Conservation (phyloP, 1,284 basidiomycete species). For the Taiwanofungus camphoratus region DNA sequence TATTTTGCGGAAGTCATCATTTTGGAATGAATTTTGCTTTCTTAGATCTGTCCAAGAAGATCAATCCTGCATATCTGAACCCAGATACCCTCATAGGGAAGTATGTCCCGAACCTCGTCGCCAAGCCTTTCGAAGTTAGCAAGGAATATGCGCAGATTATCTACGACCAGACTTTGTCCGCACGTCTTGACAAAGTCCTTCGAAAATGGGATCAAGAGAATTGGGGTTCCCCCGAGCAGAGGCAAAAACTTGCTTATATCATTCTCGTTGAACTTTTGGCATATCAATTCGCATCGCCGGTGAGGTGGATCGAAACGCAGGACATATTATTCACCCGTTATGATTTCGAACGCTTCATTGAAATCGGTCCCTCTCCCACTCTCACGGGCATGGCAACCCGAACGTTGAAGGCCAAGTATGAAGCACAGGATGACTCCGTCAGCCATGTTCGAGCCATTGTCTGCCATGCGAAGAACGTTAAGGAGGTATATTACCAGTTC, state of each 20-base stretch:
- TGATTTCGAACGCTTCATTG: conserved; percentile 91
- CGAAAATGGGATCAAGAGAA: conserved; percentile 90
- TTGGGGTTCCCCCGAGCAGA: conserved; percentile 79
- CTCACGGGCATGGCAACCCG: conserved; percentile 95
- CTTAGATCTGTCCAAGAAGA: conserved; percentile 94
- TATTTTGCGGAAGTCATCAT: conserved; percentile 28
- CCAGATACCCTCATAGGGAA: conserved; percentile 89
- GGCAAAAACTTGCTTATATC: conserved; percentile 90
- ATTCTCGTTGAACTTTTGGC: conserved; percentile 95
- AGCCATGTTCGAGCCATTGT: conserved; percentile 79
- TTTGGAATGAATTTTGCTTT: conserved; percentile 1
- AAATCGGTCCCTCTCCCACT: conserved; percentile 94
- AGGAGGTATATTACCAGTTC: conserved; percentile 97
- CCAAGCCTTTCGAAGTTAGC: conserved; percentile 88
- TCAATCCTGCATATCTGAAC: conserved; percentile 86
- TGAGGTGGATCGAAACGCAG: conserved; percentile 98
- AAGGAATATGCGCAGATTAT: conserved; percentile 92
- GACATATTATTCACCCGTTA: conserved; percentile 90
- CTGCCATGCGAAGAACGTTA: conserved; percentile 92
- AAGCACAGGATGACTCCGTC: conserved; percentile 82
- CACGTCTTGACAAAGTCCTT: conserved; percentile 89
- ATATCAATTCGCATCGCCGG: conserved; percentile 94
- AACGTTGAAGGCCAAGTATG: conserved; percentile 95
- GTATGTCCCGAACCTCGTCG: conserved; percentile 97
- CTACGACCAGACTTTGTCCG: conserved; percentile 91